phyloP scores from a whole-genome alignment of 352 stramenopile species.

The Pythium sp. region DNA sequence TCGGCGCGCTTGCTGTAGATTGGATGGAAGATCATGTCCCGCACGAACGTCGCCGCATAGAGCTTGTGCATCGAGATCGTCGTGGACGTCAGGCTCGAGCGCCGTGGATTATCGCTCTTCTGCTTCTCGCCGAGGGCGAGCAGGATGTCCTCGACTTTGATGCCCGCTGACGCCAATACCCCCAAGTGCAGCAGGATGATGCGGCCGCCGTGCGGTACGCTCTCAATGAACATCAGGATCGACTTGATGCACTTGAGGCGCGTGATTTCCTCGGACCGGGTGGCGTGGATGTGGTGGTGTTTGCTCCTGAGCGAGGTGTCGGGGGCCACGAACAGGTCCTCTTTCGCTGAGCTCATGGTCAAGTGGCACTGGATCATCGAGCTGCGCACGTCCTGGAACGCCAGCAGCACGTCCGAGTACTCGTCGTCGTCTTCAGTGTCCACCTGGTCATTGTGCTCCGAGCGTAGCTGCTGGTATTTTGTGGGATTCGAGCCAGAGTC shows the following conservation, averaged over 20 bases:
- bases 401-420: conserved; percentile 54
- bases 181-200: conserved; percentile 64
- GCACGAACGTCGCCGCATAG: conserved; percentile 58
- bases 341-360: conserved; percentile 37
- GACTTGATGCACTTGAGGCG: conserved; percentile 37
- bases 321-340: conserved; percentile 24
- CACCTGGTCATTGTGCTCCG: conserved; percentile 18
- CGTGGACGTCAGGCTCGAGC: conserved; percentile 11
- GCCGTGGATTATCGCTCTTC: conserved; percentile 28
- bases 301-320: conserved; percentile 16
- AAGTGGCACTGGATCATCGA: conserved; percentile 64
- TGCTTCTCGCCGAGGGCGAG: conserved; percentile 54
- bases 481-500: conserved; percentile 5
- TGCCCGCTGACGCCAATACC: conserved; percentile 34
- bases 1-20: conserved; percentile 59
- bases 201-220: conserved; percentile 37
- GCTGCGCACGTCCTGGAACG: conserved; percentile 56
- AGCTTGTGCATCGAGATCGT: conserved; percentile 40
- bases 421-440: conserved; percentile 23
- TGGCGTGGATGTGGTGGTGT: conserved; percentile 29
- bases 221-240: conserved; percentile 57
- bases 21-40: conserved; percentile 74
- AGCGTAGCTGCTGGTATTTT: conserved; percentile 5
- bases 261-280: conserved; percentile 31
- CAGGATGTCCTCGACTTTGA: conserved; percentile 58